These are phyloP conservation scores for Lactarius sanguifluus DNA, from an alignment of 768 basidiomycete genomes.

Conservation along the genomic window DNA sequence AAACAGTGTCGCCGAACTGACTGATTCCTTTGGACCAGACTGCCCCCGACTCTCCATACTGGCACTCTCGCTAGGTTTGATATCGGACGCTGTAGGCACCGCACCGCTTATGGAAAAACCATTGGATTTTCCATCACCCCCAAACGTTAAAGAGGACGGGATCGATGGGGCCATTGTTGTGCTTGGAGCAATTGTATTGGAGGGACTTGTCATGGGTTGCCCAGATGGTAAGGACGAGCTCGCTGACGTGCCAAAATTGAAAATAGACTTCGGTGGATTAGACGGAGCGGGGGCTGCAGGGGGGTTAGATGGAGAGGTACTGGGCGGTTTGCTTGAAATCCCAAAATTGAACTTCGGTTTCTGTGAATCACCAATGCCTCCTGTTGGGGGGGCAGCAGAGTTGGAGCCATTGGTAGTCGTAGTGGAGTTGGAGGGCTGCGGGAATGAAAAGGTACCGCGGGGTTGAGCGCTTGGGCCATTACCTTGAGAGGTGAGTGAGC, in stretches of 20 bases:
- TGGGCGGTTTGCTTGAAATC: constrained; percentile 27
- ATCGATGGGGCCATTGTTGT: neutral
- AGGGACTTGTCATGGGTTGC: constrained; percentile 17
- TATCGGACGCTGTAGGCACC: neutral
- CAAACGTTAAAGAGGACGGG: constrained; percentile 8
- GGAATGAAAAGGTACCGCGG: constrained; percentile 13
- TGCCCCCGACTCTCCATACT: constrained; percentile 11
- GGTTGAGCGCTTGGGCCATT: constrained; percentile 4
- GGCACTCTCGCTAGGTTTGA: constrained; percentile 7
- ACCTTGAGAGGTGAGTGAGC: constrained; percentile 9
- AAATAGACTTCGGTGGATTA: constrained; percentile 7
- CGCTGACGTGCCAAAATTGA: constrained; percentile 14
- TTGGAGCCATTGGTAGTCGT: constrained; percentile 1
- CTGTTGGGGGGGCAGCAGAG: constrained; percentile 16
- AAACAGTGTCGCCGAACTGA: constrained; percentile 2
- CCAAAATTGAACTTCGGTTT: constrained; percentile 30
- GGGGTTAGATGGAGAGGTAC: constrained; percentile 10
- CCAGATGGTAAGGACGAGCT: neutral
- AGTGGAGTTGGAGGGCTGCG: constrained; percentile 9
- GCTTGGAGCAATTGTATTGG: constrained; percentile 18
- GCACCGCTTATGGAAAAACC: neutral
- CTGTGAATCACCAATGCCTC: constrained; percentile 12
- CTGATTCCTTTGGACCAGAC: neutral
- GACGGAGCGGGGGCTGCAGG: constrained; percentile 18
- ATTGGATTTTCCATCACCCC: constrained; percentile 11